A percentile compares a stretch with the other conserved stretches of the same genome.
Evolutionary conservation across 768 basidiomycete species (phyloP).

Genomic region (Tulasnella sp.): DNA sequence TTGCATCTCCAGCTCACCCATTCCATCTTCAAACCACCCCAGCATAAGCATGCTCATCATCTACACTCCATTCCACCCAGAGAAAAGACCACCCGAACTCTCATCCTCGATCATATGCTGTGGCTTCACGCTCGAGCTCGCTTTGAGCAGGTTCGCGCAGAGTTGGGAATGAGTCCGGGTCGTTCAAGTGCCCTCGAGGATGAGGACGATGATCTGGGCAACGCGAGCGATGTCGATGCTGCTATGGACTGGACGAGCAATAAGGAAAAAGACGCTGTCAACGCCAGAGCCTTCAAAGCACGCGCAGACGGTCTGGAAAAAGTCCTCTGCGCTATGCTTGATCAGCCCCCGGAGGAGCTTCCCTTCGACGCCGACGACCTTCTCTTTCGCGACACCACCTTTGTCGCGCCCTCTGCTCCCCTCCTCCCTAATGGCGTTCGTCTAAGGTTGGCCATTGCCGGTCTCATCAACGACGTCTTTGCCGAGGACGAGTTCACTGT

Average conservation of each 20-base stretch:
- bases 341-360: conserved; percentile 57
- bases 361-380: conserved; percentile 33
- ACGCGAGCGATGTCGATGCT: conserved; percentile 13
- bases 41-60: conserved; percentile 82
- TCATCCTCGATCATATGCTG: conserved; percentile 79
- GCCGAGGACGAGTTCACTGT: conserved; percentile 14
- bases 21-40: conserved; percentile 24
- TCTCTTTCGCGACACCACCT: conserved; percentile 41
- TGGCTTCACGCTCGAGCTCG: conserved; percentile 74
- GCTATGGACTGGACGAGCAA: conserved; percentile 12
- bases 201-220: conserved; percentile 1
- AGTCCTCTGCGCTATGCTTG: conserved; percentile 42
- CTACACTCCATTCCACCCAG: conserved; percentile 74
- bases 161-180: conserved; percentile 39
- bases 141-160: conserved; percentile 72
- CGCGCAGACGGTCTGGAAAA: conserved; percentile 76
- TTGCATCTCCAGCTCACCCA: background rate
- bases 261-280: background rate
- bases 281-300: conserved; percentile 48
- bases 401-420: conserved; percentile 35
- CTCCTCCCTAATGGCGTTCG: conserved; percentile 65
- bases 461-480: conserved; percentile 72
- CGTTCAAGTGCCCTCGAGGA: conserved; percentile 16
- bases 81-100: conserved; percentile 78
- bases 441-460: conserved; percentile 58